These are phyloP conservation scores for Aspergillus hiratsukae DNA, from an alignment of 2,329 filamentous ascomycete species.

Conservation along the genomic window DNA sequence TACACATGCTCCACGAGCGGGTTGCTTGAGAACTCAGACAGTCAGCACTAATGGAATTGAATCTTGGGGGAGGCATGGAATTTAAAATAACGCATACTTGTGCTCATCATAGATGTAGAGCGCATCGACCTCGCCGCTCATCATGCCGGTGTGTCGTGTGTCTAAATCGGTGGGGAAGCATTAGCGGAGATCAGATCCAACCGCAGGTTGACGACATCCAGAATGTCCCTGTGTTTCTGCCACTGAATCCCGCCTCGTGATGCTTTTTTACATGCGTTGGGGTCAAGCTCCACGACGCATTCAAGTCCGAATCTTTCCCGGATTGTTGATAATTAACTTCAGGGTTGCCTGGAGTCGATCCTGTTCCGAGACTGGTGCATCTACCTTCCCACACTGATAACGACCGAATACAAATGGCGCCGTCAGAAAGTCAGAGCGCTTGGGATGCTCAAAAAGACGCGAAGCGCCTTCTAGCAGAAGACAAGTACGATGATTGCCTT, in stretches of 20 bases:
- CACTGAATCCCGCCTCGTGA: constrained; percentile 25
- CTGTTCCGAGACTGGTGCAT: background rate
- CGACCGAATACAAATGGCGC: constrained; percentile 36
- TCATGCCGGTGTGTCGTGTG: constrained; percentile 43
- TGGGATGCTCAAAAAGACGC: constrained; percentile 54
- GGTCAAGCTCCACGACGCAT: background rate
- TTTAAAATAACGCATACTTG: constrained; percentile 56
- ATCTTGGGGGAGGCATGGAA: background rate
- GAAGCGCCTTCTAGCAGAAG: constrained; percentile 50
- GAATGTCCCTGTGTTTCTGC: constrained; percentile 25
- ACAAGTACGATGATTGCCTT: constrained; percentile 58
- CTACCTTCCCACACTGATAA: background rate
- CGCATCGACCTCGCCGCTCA: constrained; percentile 87
- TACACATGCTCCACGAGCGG: constrained; percentile 87
- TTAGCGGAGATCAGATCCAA: constrained; percentile 6
- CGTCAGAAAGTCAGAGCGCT: constrained; percentile 44
- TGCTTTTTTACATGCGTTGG: background rate
- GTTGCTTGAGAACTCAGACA: constrained; percentile 52
- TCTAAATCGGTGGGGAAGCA: constrained; percentile 17
- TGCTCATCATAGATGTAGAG: constrained; percentile 96
- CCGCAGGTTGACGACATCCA: background rate
- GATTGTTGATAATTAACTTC: background rate
- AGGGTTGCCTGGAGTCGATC: constrained; percentile 4
- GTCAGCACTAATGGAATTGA: constrained; percentile 11
- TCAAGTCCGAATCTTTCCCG: background rate